Conservation (phyloP, 179 eudicot species). For the Gypsophila paniculata region DNA sequence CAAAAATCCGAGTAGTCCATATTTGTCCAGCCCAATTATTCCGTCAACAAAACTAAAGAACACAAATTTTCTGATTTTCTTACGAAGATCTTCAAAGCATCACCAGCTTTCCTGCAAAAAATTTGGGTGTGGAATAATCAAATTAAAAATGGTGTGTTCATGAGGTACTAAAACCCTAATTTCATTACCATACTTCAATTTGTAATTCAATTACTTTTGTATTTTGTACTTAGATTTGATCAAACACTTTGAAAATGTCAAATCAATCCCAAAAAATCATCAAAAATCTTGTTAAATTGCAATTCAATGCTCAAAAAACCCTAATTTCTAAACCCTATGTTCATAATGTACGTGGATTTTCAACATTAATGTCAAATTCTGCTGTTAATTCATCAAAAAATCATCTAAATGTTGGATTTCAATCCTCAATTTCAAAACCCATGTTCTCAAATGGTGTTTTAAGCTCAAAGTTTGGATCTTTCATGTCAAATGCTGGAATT, state of each 20-base stretch:
- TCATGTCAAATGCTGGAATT: conserved; percentile 15
- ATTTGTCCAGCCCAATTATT: background rate
- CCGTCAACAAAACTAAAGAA: background rate
- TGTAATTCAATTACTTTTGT: background rate
- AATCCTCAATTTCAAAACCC: conserved; percentile 30
- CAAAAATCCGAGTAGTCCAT: too few relatives aligned
- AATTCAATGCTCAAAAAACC: conserved; percentile 25
- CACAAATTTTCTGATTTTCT: background rate
- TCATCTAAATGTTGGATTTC: conserved; percentile 17
- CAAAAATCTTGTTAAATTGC: conserved; percentile 31
- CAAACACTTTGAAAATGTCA: conserved; percentile 32
- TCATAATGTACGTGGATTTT: conserved; percentile 24
- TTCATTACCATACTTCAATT: background rate
- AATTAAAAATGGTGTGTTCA: background rate
- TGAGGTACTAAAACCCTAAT: background rate
- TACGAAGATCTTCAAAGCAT: conserved; percentile 9
- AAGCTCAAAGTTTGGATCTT: conserved; percentile 19
- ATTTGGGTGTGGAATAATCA: background rate
- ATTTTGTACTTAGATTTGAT: background rate
- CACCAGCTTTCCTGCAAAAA: background rate
- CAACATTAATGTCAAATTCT: conserved; percentile 26
- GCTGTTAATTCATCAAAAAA: conserved; percentile 24
- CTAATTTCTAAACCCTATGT: conserved; percentile 22
- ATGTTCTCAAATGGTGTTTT: conserved; percentile 29
- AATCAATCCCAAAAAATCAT: conserved; percentile 33